Conservation (phyloP, 129 eudicot genomes). For the Logfia minima region DNA sequence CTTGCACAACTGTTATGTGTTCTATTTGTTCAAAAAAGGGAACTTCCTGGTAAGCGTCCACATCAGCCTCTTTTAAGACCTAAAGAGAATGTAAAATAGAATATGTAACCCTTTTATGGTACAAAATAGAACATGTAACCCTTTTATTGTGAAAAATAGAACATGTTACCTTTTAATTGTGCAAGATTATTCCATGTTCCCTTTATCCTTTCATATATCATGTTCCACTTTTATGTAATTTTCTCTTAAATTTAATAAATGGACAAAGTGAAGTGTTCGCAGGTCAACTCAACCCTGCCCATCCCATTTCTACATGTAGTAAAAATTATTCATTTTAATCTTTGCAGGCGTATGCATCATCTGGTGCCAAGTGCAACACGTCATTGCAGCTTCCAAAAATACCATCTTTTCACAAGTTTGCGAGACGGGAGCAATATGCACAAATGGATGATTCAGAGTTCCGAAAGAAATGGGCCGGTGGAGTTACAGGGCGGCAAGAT, state of each 20-base stretch:
- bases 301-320: neutral
- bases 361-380: conserved; percentile 55
- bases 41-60: no score
- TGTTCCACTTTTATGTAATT: no score
- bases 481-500: conserved; percentile 64
- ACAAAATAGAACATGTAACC: no score
- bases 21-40: no score
- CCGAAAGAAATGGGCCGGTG: conserved; percentile 62
- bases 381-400: conserved; percentile 78
- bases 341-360: conserved; percentile 80
- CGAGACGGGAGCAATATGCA: conserved; percentile 79
- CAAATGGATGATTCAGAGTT: conserved; percentile 75
- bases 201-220: no score
- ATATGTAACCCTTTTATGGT: no score
- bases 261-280: neutral
- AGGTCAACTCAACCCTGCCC: neutral
- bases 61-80: no score
- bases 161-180: no score
- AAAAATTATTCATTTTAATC: neutral
- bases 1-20: no score
- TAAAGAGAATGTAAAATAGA: no score
- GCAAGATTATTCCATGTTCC: no score
- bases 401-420: conserved; percentile 88
- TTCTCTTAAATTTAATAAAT: neutral
- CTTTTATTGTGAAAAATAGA: no score